These are phyloP conservation scores for Diaporthe sp. DNA, from an alignment of 2,329 filamentous ascomycete genomes.

Conservation along the genomic window DNA sequence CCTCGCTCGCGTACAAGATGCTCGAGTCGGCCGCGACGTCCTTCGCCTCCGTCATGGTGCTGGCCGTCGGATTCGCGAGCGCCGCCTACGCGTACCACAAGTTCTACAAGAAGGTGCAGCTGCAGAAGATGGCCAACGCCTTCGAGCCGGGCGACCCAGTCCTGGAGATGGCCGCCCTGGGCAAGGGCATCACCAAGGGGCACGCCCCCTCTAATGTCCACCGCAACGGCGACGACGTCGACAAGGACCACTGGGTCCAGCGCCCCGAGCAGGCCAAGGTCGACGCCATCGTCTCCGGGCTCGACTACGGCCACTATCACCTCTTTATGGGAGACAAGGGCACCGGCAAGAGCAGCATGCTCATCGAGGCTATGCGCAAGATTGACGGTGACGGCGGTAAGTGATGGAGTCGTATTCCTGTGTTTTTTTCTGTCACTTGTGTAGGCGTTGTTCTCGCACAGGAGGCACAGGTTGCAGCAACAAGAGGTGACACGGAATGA, in stretches of 20 bases:
- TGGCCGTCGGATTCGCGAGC: slow-evolving; percentile 74
- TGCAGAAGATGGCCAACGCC: slow-evolving; percentile 93
- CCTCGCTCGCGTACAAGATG: slow-evolving; percentile 71
- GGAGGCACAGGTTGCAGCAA: background rate
- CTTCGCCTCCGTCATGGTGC: slow-evolving; percentile 79
- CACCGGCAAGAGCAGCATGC: slow-evolving; percentile 96
- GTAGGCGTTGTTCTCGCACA: background rate
- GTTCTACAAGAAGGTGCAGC: slow-evolving; percentile 89
- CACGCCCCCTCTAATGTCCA: slow-evolving; percentile 42
- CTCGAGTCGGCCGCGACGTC: slow-evolving; percentile 82
- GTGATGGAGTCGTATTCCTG: background rate
- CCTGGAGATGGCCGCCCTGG: slow-evolving; percentile 81
- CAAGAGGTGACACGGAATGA: background rate
- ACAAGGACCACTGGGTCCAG: slow-evolving; percentile 81
- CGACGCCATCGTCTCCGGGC: slow-evolving; percentile 85
- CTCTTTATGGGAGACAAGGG: slow-evolving; percentile 95
- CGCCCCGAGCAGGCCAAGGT: slow-evolving; percentile 86
- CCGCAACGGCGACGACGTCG: slow-evolving; percentile 45
- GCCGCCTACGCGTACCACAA: slow-evolving; percentile 85
- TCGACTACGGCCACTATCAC: slow-evolving; percentile 85
- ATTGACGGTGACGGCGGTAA: slow-evolving; percentile 81
- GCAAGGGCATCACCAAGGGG: slow-evolving; percentile 65
- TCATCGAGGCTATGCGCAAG: slow-evolving; percentile 94
- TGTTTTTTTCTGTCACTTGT: background rate
- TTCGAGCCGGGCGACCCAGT: slow-evolving; percentile 94